Evolutionary conservation across 2,329 filamentous ascomycete genomes (phyloP), one percentile per base, ranked within the genome.

Genomic region (Zopfia rhizophila): DNA sequence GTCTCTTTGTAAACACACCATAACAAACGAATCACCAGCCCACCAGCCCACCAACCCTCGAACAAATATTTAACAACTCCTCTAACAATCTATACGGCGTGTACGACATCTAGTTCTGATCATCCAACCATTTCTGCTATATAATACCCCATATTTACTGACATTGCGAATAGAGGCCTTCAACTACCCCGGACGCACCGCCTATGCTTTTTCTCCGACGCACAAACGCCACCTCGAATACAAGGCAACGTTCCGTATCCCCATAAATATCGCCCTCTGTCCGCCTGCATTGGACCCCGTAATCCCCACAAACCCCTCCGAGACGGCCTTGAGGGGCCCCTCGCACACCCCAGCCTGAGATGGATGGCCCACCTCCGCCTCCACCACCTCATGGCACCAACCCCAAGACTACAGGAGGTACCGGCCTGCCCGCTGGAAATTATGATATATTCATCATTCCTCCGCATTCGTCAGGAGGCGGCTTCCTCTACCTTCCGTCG

Each of bases 401-500:
- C 58, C 89, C 90, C 37, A 87, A 87, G 70, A 83, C 83, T 14
- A 72, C 69, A 10, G 62, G 56, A 45, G 68, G 69, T 27, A 58
- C 45, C 17, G 50, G 53, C 10, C 78, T 97, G 35, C 93, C 93
- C 3, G 82, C 89, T 1, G 92, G 93, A 43, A 95, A 94, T 69
- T 97, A 96, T 74, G 93, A 97, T 77, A 96, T 97, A 68, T 97
- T 97, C 76, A 88, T 97, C 69, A 92, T 97, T 64, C 93, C 93
- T 6, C 90, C 92, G 33, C 91, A 96, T 72, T 93, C 91, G 8
- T 82, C 92, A 5, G 93, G 93, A 40, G 85, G 86, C 0, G 93
- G 93, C 23, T 97, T 97, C 72, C 78, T 97, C 19, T 97, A 97
- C 71, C 83, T 97, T n/a, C 93, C 93, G 0, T 96, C 92, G 0